Conservation (phyloP, 2,329 filamentous ascomycete species). For the Endoconidiophora laricicola region DNA sequence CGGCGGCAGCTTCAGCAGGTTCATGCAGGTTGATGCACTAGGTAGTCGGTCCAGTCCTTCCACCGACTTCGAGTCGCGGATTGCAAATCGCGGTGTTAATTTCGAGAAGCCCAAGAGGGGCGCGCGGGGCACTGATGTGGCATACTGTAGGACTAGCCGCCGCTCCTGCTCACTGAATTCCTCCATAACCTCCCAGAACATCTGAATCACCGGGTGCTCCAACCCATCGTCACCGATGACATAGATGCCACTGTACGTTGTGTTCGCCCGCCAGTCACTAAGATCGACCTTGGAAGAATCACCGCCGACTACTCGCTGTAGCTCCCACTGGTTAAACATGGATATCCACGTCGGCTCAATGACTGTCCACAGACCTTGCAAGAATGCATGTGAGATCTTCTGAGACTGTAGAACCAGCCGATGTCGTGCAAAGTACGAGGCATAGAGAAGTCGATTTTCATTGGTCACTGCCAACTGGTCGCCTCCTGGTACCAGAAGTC, state of each 20-base stretch:
- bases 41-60: conserved; percentile 55
- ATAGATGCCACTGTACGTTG: conserved; percentile 76
- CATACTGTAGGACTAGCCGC: conserved; percentile 81
- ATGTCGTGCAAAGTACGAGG: conserved; percentile 78
- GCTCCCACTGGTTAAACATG: conserved; percentile 95
- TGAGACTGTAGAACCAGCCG: conserved; percentile 66
- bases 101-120: conserved; percentile 80
- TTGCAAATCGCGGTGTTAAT: conserved; percentile 72
- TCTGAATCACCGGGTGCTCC: conserved; percentile 69
- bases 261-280: conserved; percentile 69
- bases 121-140: conserved; percentile 81
- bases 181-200: conserved; percentile 87
- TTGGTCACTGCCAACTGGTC: conserved; percentile 70
- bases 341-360: conserved; percentile 86
- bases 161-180: conserved; percentile 59
- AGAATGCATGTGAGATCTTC: conserved; percentile 71
- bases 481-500: conserved; percentile 61
- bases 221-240: conserved; percentile 70
- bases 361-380: conserved; percentile 70
- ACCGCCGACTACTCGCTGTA: conserved; percentile 84
- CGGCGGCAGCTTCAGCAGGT: conserved; percentile 77
- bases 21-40: conserved; percentile 91
- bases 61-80: conserved; percentile 50
- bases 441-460: conserved; percentile 84
- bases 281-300: conserved; percentile 76